Conservation (phyloP, 2,329 filamentous ascomycete species). For the Cladobotryum protrusum region DNA sequence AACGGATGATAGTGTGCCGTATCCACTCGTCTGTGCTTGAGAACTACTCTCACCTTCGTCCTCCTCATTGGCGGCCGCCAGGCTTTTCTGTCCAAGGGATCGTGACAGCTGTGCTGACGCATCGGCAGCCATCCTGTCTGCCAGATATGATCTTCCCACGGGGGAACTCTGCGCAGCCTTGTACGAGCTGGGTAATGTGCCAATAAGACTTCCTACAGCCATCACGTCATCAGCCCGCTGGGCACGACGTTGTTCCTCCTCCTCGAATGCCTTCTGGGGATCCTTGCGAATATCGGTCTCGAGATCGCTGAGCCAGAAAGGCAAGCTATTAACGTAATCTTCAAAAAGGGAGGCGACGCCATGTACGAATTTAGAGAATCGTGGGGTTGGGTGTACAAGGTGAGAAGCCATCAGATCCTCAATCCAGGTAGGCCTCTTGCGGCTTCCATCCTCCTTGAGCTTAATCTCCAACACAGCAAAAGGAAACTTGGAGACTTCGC, state of each 20-base stretch:
- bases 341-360: conserved; percentile 89
- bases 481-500: conserved; percentile 85
- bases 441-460: conserved; percentile 58
- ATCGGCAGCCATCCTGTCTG: conserved; percentile 48
- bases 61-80: conserved; percentile 23
- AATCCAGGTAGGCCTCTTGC: conserved; percentile 77
- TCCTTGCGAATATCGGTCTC: conserved; percentile 93
- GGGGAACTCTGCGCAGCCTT: conserved; percentile 61
- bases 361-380: conserved; percentile 96
- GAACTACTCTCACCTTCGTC: conserved; percentile 30
- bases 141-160: conserved; percentile 57
- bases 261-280: conserved; percentile 81
- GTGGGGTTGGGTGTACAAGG: conserved; percentile 79
- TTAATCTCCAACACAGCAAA: conserved; percentile 92
- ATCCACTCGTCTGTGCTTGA: conserved; percentile 32
- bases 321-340: conserved; percentile 90
- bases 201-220: conserved; percentile 82
- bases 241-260: conserved; percentile 78
- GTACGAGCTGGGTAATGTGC: conserved; percentile 47
- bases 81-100: conserved; percentile 20
- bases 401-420: conserved; percentile 89
- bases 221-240: conserved; percentile 80
- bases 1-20: conserved; percentile 60
- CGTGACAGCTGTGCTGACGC: conserved; percentile 26
- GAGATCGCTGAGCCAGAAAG: conserved; percentile 90